Base-by-base conservation (phyloP, 805 yeast species). In the Torulaspora indica region DNA sequence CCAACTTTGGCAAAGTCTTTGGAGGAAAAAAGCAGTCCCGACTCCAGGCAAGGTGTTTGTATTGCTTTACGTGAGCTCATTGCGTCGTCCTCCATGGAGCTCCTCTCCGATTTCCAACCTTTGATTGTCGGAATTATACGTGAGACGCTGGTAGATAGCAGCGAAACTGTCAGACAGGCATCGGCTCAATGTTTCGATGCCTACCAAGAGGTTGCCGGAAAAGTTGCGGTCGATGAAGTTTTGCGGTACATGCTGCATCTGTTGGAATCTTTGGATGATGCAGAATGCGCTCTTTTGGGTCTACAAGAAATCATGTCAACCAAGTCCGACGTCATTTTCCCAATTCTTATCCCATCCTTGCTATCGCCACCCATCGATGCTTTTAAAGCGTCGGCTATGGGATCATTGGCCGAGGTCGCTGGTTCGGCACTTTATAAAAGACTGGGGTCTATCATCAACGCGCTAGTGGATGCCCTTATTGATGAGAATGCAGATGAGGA, bases 11-110 rank as follows among this genome's bases (percentile, higher is more conserved):
- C 86, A 53, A 77, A 75, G 31, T 76, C 87, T 1, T 68, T 85
- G 50, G 61, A 71, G 42, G 69, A 73, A n/a, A 60, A 76, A 24
- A 67, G 75, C 43, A 93, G 85, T 56, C 70, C 85, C n/a, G 93
- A 83, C 61, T 83, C 95, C 29, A 86, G 85, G 61, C 95, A 90
- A 70, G 99, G 99, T 72, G 87, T 93, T 40, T 93, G 98, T 72
- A 80, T 91, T 63, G 98, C 98, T 7, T 72, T 89, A 38, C 77
- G 81, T 35, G 98, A 90, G 63, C 78, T 93, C 49, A 80, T 90
- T 50, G 81, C 79, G 52, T 85, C 96, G 0, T 77, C 95, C 3
- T 71, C 78, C 8, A 63, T 69, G 3, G 85, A 79, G 12, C 76
- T 79, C 6, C 72, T 91, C 47, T 69, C 60, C 22, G 79, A 77